phyloP scores from a whole-genome alignment of 129 eudicot genomes.

The Escallonia herrerae region DNA sequence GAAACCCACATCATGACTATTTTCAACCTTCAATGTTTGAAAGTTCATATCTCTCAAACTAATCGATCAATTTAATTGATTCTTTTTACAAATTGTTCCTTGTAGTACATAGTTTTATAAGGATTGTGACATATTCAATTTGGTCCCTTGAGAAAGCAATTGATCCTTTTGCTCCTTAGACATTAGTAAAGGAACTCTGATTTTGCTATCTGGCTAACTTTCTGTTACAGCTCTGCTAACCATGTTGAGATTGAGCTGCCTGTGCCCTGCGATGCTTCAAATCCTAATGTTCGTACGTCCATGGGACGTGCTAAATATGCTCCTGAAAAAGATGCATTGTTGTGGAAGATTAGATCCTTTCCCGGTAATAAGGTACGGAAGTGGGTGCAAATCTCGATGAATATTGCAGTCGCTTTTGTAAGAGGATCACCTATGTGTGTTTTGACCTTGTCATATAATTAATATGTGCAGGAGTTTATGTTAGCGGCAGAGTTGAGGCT shows the following conservation, averaged over 20 bases:
- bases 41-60: too few species aligned
- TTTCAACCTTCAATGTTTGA: too few species aligned
- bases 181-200: background rate
- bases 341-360: constrained; percentile 81
- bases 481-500: constrained; percentile 70
- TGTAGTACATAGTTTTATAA: too few species aligned
- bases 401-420: background rate
- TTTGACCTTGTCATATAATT: background rate
- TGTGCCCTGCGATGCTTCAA: constrained; percentile 71
- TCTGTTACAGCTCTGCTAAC: constrained; percentile 55
- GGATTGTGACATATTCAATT: too few species aligned
- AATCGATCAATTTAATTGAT: too few species aligned
- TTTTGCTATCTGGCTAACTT: background rate
- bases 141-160: background rate
- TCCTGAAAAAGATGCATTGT: constrained; percentile 69
- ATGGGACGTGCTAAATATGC: constrained; percentile 83
- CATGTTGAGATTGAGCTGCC: constrained; percentile 78
- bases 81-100: too few species aligned
- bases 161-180: background rate
- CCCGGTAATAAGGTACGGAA: constrained; percentile 77
- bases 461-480: constrained; percentile 55
- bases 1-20: too few species aligned
- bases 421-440: constrained; percentile 2
- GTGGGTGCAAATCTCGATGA: background rate
- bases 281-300: constrained; percentile 72